These are phyloP conservation scores for Plasmodium vinckei DNA, from an alignment of 169 alveolate genomes.

Conservation along the genomic window DNA sequence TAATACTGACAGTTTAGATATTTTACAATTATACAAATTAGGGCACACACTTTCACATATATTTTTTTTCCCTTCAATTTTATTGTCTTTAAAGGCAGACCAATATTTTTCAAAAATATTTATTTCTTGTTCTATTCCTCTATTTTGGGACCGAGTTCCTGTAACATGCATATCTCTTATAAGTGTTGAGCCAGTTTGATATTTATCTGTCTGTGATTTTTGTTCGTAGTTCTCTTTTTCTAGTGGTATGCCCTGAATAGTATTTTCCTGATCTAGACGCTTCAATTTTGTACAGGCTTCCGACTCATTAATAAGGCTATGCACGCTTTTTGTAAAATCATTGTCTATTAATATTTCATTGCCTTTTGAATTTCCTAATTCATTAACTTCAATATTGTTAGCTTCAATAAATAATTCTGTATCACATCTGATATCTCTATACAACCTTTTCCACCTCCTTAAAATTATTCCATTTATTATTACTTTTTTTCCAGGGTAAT, in stretches of 20 bases:
- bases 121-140: not conserved
- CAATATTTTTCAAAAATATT: constrained; percentile 63
- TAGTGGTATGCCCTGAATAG: constrained; percentile 29
- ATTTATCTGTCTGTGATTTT: not conserved
- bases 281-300: constrained; percentile 8
- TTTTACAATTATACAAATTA: constrained; percentile 60
- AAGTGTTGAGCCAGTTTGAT: not conserved
- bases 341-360: constrained; percentile 46
- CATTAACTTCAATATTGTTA: constrained; percentile 73
- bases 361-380: constrained; percentile 26
- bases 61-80: constrained; percentile 62
- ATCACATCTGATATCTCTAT: constrained; percentile 80
- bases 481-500: constrained; percentile 83
- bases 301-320: constrained; percentile 39
- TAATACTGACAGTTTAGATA: constrained; percentile 41
- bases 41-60: constrained; percentile 73
- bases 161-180: no score
- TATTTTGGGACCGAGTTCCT: no score
- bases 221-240: constrained; percentile 19
- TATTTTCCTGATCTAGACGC: constrained; percentile 5
- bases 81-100: constrained; percentile 40
- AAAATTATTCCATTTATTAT: constrained; percentile 78
- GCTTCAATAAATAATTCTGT: constrained; percentile 82
- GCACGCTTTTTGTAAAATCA: constrained; percentile 63
- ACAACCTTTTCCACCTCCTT: constrained; percentile 79